Base-by-base conservation (phyloP, 176 grass and related monocot genomes). In the Cymbopogon citratus region DNA sequence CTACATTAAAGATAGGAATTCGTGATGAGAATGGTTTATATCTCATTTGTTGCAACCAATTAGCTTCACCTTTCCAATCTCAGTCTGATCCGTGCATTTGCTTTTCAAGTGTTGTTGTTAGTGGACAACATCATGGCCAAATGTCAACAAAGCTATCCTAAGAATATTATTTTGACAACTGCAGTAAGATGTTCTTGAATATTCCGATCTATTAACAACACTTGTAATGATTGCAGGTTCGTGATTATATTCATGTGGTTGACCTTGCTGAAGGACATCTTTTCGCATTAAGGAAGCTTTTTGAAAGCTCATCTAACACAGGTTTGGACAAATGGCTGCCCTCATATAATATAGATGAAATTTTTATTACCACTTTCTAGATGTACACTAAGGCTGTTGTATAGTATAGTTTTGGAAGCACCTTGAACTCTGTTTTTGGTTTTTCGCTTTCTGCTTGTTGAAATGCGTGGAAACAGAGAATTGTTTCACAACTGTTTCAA, bases 251-350 rank as follows among this genome's bases (percentile, higher is more conserved):
- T 73, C 95, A 98, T 85, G 92, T 98, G 51, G 63, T 98, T 83
- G 95, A 98, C 80, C 88, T 98, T 75, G 95, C 95, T 34, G 95
- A 93, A 39, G 95, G 95, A 52, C 95, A 98, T 91, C 83, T 92
- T 86, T 90, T 85, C 28, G 95, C 95, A 18, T 70, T 98, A 71
- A 81, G 74, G 81, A 98, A 95, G 86, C 88, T 98, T 75, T 98
- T 98, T 80, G 95, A 98, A 65, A 81, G 31, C 31, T 80, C 83
- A n/a, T 90, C 89, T 52, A 76, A 89, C 51, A 89, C 79, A 84
- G 95, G 95, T 98, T 87, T 78, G 66, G n/a, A 82, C 64, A 65
- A 18, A 81, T 40, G 66, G 4, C 56, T 72, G 19, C 33, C 14
- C 67, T 82, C 34, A 63, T 44, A 70, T 76, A 45, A 25, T 57